A percentile compares a stretch with the other conserved stretches of the same genome.
phyloP scores from a whole-genome alignment of 2,329 filamentous ascomycete genomes.

The Nigrospora oryzae region DNA sequence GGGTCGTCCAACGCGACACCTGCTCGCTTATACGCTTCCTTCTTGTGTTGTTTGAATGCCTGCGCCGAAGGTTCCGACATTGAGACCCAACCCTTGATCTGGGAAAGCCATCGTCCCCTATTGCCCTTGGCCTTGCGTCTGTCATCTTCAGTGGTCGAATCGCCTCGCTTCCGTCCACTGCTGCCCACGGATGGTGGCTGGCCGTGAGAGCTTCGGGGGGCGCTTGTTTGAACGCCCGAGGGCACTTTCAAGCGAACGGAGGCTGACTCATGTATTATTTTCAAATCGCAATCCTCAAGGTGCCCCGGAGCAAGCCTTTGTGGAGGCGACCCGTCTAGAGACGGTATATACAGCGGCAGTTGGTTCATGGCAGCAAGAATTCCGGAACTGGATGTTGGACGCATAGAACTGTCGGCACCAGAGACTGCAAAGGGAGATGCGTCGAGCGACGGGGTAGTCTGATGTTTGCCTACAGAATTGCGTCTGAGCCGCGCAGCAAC shows the following conservation, averaged over 20 bases:
- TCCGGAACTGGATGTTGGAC: constrained; percentile 18
- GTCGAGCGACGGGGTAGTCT: constrained; percentile 14
- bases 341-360: no score
- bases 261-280: background rate
- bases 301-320: background rate
- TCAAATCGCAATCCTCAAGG: constrained; percentile 6
- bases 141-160: constrained; percentile 5
- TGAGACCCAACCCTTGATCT: constrained; percentile 39
- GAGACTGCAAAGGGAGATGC: constrained; percentile 10
- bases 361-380: constrained; percentile 2
- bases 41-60: constrained; percentile 37
- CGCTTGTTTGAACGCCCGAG: no score
- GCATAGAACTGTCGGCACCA: constrained; percentile 6
- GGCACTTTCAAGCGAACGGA: background rate
- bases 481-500: constrained; percentile 15
- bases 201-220: background rate
- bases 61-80: constrained; percentile 40
- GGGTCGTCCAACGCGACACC: constrained; percentile 35
- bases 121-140: constrained; percentile 19
- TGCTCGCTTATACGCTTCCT: constrained; percentile 31
- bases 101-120: constrained; percentile 28
- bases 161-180: constrained; percentile 2
- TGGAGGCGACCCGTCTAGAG: no score
- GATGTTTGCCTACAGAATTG: constrained; percentile 16
- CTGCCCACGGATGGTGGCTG: background rate